phyloP scores from a whole-genome alignment of 2,329 filamentous ascomycete species.

The Exophiala aquamarina region DNA sequence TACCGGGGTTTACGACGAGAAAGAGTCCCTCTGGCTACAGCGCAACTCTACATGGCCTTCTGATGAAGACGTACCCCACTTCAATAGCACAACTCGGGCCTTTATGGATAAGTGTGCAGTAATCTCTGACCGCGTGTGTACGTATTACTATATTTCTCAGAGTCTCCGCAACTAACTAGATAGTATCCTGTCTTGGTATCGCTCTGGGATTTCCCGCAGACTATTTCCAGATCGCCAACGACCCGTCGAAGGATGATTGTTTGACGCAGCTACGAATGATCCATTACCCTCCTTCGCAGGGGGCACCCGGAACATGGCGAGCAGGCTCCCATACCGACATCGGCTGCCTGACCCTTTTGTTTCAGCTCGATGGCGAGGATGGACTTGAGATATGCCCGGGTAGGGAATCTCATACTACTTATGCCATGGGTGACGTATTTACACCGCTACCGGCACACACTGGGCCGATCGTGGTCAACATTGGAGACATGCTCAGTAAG shows the following conservation, averaged over 20 bases:
- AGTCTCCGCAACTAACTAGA: too few species aligned
- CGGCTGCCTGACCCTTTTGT: constrained; percentile 63
- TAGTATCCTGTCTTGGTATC: constrained; percentile 59
- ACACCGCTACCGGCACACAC: constrained; percentile 53
- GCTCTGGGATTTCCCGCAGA: constrained; percentile 57
- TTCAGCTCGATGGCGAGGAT: constrained; percentile 60
- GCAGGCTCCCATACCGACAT: constrained; percentile 67
- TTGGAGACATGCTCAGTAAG: constrained; percentile 64
- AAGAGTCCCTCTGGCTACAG: constrained; percentile 63
- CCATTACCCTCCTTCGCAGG: neutral
- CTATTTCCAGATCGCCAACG: constrained; percentile 51
- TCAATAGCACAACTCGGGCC: constrained; percentile 41
- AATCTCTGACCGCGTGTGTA: constrained; percentile 56
- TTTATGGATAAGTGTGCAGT: constrained; percentile 57
- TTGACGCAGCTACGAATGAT: neutral
- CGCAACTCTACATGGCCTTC: constrained; percentile 56
- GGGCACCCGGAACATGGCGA: constrained; percentile 33
- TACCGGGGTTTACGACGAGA: constrained; percentile 58
- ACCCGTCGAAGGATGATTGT: neutral
- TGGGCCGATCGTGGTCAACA: constrained; percentile 62
- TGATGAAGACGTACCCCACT: constrained; percentile 50
- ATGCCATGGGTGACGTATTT: constrained; percentile 61
- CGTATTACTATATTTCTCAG: too few species aligned
- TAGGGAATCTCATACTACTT: constrained; percentile 59
- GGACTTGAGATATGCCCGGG: constrained; percentile 47